These are phyloP conservation scores for Picea mariana DNA, from an alignment of 83 land plant genomes.

Conservation along the genomic window DNA sequence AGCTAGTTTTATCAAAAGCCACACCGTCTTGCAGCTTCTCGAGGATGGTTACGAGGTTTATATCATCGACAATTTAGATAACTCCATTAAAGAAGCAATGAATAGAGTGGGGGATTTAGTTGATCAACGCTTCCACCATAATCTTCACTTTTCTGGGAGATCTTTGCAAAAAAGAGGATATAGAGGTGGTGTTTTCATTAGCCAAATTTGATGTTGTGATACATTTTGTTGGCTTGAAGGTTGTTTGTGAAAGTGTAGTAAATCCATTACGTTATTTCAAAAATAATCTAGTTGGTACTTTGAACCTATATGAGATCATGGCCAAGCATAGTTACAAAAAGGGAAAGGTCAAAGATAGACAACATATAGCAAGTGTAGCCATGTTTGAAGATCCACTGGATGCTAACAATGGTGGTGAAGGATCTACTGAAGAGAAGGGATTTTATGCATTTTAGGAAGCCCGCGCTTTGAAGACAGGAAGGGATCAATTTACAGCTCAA, in stretches of 20 bases:
- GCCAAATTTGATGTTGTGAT: constrained; percentile 68
- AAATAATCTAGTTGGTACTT: constrained; percentile 58
- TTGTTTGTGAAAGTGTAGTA: constrained; percentile 70
- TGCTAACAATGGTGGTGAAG: too few species aligned
- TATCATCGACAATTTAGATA: constrained; percentile 75
- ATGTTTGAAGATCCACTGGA: too few species aligned
- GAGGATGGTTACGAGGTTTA: constrained; percentile 56
- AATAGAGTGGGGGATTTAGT: constrained; percentile 54
- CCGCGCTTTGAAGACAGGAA: too few species aligned
- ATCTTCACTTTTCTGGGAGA: constrained; percentile 72
- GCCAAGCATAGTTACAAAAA: constrained; percentile 53
- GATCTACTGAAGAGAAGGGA: too few species aligned
- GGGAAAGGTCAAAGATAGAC: too few species aligned
- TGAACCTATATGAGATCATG: constrained; percentile 57
- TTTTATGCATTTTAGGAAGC: too few species aligned
- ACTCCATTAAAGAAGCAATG: constrained; percentile 66
- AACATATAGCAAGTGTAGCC: too few species aligned
- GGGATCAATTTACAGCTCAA: too few species aligned
- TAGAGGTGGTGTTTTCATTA: constrained; percentile 64
- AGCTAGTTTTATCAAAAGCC: constrained; percentile 72
- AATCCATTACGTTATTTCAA: constrained; percentile 55
- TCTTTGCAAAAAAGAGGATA: constrained; percentile 59
- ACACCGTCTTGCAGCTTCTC: constrained; percentile 74
- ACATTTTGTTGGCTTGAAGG: constrained; percentile 74
- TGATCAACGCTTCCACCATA: constrained; percentile 45